Evolutionary conservation across 768 basidiomycete species (phyloP).

Genomic region (Pisolithus marmoratus): DNA sequence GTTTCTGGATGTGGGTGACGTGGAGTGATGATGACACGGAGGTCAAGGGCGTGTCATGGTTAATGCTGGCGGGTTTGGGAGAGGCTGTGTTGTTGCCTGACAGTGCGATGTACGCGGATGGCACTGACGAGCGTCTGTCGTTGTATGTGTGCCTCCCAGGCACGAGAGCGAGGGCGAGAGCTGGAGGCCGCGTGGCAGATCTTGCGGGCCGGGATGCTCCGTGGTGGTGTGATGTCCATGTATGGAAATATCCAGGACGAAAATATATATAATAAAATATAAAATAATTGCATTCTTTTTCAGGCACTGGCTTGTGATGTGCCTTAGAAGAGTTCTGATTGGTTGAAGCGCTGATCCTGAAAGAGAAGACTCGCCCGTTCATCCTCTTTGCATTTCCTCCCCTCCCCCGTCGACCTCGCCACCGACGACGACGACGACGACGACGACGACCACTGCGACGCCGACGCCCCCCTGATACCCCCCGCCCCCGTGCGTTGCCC

Average conservation of each 20-base stretch:
- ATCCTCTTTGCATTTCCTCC: constrained; percentile 8
- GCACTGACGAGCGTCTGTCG: background rate
- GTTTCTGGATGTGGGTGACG: too few relatives aligned
- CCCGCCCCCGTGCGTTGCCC: background rate
- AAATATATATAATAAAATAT: constrained; percentile 3
- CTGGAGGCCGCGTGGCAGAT: constrained; percentile 3
- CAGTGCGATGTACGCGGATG: background rate
- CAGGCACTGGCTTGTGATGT: constrained; percentile 31
- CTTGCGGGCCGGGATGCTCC: background rate
- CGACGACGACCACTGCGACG: background rate
- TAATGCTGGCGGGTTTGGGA: too few relatives aligned
- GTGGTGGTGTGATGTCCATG: background rate
- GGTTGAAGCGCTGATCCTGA: constrained; percentile 29
- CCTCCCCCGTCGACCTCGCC: constrained; percentile 6
- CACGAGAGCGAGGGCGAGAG: constrained; percentile 8
- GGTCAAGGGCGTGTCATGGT: too few relatives aligned
- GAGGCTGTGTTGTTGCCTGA: too few relatives aligned
- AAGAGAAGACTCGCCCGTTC: constrained; percentile 3
- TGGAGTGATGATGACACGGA: too few relatives aligned
- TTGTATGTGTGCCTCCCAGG: constrained; percentile 1
- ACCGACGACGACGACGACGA: background rate
- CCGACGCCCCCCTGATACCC: background rate
- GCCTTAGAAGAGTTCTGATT: constrained; percentile 28
- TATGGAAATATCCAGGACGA: constrained; percentile 1
- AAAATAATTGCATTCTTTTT: constrained; percentile 3